phyloP scores from a whole-genome alignment of 305 asterid genomes.

The Stenogyne calaminthoides region DNA sequence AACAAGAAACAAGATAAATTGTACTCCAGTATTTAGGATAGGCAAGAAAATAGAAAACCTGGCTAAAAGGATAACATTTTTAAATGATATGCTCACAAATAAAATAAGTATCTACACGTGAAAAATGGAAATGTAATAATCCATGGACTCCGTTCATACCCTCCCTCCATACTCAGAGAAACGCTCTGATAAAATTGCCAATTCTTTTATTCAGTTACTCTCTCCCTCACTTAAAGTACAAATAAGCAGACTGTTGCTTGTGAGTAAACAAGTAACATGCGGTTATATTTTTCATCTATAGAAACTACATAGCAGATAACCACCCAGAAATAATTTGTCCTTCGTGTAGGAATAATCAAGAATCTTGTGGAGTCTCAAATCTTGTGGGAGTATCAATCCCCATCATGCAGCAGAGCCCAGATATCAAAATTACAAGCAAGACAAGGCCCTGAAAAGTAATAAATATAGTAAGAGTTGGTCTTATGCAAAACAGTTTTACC shows the following conservation, averaged over 20 bases:
- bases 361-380: slow-evolving; percentile 85
- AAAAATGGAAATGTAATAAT: slow-evolving; percentile 23
- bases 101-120: slow-evolving; percentile 19
- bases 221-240: slow-evolving; percentile 27
- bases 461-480: background rate
- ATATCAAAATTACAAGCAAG: slow-evolving; percentile 77
- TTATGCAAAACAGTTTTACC: no score
- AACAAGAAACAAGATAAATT: background rate
- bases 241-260: slow-evolving; percentile 30
- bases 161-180: slow-evolving; percentile 14
- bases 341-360: slow-evolving; percentile 32
- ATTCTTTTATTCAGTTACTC: slow-evolving; percentile 32
- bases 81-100: slow-evolving; percentile 11
- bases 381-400: slow-evolving; percentile 98
- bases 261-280: slow-evolving; percentile 36
- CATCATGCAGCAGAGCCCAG: slow-evolving; percentile 98
- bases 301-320: slow-evolving; percentile 29
- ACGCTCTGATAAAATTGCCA: slow-evolving; percentile 29
- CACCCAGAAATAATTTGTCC: slow-evolving; percentile 27
- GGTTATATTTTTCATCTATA: slow-evolving; percentile 31
- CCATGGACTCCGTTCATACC: slow-evolving; percentile 10
- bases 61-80: background rate
- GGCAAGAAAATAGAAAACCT: background rate
- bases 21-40: background rate
- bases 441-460: slow-evolving; percentile 71